These are phyloP conservation scores for Harringtonia aguacate DNA, from an alignment of 2,329 filamentous ascomycete genomes.

Conservation along the genomic window DNA sequence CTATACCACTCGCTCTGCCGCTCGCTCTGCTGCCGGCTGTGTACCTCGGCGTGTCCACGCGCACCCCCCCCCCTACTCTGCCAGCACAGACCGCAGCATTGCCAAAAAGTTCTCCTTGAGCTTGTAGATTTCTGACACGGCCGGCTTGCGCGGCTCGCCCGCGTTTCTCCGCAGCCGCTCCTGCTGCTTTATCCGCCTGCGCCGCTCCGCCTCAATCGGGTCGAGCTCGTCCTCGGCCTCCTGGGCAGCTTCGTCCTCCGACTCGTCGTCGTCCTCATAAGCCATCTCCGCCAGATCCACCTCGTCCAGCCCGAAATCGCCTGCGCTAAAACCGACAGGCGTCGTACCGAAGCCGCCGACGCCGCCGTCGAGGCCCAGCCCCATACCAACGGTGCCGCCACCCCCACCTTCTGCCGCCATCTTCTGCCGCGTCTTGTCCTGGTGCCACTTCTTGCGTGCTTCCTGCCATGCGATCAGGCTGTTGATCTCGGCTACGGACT, in stretches of 20 bases:
- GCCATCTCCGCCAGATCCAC: conserved; percentile 79
- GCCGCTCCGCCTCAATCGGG: conserved; percentile 78
- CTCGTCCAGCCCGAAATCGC: conserved; percentile 83
- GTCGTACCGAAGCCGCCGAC: conserved; percentile 26
- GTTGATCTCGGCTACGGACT: conserved; percentile 72
- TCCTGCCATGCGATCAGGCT: conserved; percentile 87
- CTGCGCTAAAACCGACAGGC: conserved; percentile 56
- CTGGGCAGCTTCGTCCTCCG: conserved; percentile 54
- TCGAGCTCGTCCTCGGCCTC: conserved; percentile 70
- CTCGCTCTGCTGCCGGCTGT: no score
- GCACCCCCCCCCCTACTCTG: conserved; percentile 41
- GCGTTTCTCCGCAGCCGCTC: conserved; percentile 71
- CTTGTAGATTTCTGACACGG: conserved; percentile 68
- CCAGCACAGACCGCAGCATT: conserved; percentile 74
- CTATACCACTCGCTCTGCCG: no score
- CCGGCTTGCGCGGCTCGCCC: conserved; percentile 74
- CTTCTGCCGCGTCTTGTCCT: conserved; percentile 95
- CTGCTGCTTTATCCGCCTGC: conserved; percentile 63
- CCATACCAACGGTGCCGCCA: conserved; percentile 11
- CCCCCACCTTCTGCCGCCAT: conserved; percentile 72
- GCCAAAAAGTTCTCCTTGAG: conserved; percentile 68
- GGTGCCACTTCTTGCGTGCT: conserved; percentile 93
- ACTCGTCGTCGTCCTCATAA: conserved; percentile 58
- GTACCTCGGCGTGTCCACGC: background rate
- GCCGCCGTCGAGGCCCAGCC: no score